These are phyloP conservation scores for Exserohilum turcica DNA, from an alignment of 2,329 filamentous ascomycete genomes.

Conservation along the genomic window DNA sequence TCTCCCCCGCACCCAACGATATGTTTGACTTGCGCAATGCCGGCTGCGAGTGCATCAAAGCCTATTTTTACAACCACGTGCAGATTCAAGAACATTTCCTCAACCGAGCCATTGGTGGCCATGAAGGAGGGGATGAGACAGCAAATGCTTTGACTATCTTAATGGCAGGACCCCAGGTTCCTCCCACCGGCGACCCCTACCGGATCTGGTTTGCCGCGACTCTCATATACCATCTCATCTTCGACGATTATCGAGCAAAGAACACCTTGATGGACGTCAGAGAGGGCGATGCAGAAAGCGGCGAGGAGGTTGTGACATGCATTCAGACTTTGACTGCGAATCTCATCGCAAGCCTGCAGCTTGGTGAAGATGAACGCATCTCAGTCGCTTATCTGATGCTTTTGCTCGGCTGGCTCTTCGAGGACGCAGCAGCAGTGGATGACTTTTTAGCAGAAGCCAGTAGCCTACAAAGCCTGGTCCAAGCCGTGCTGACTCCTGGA, in stretches of 20 bases:
- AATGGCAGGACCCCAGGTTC: constrained; percentile 67
- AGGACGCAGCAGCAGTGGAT: constrained; percentile 88
- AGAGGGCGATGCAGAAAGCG: constrained; percentile 85
- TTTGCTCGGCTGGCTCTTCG: constrained; percentile 86
- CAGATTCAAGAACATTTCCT: constrained; percentile 86
- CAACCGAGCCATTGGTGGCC: constrained; percentile 84
- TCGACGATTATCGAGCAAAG: constrained; percentile 80
- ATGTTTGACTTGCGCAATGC: constrained; percentile 82
- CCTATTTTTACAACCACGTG: constrained; percentile 83
- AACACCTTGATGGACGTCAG: constrained; percentile 77
- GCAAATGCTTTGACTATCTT: constrained; percentile 88
- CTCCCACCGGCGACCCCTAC: constrained; percentile 77
- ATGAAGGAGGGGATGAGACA: constrained; percentile 78
- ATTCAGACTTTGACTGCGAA: constrained; percentile 88
- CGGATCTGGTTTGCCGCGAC: constrained; percentile 88
- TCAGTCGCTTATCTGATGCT: constrained; percentile 88
- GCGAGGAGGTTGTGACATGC: constrained; percentile 93
- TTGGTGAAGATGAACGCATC: constrained; percentile 77
- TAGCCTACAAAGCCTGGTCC: constrained; percentile 84
- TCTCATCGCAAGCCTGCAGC: constrained; percentile 77
- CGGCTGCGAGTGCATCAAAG: constrained; percentile 87
- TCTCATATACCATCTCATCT: constrained; percentile 83
- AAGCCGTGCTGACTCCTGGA: constrained; percentile 64
- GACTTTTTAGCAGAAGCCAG: constrained; percentile 92
- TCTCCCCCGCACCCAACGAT: constrained; percentile 69